These are phyloP conservation scores for Prunus yedoensis DNA, from an alignment of 331 rosid genomes.

Conservation along the genomic window DNA sequence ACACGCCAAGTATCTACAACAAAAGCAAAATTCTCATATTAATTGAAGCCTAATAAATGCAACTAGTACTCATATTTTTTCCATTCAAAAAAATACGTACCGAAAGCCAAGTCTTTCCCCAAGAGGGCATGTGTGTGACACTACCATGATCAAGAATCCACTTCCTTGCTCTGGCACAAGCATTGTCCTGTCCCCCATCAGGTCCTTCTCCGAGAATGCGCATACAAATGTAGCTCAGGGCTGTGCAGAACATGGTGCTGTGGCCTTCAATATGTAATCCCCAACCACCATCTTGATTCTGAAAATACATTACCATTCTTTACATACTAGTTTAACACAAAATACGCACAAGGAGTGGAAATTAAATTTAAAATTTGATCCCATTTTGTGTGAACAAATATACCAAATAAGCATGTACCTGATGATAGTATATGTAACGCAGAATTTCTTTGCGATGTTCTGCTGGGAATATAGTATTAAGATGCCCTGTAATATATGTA, in stretches of 20 bases:
- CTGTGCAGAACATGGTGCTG: conserved; percentile 1
- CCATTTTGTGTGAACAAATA: too few relatives aligned
- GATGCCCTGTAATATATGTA: too few relatives aligned
- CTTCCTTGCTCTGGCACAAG: conserved; percentile 18
- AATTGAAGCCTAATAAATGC: too few relatives aligned
- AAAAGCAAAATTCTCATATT: background rate
- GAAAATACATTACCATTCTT: too few relatives aligned
- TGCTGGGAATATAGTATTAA: too few relatives aligned
- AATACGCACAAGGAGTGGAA: too few relatives aligned
- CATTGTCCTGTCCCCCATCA: conserved; percentile 1
- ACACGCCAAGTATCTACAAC: too few relatives aligned
- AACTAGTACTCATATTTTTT: background rate
- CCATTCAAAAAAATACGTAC: conserved; percentile 6
- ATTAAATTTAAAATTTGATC: too few relatives aligned
- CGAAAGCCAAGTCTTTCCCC: conserved; percentile 38
- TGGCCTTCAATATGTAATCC: background rate
- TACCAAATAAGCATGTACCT: too few relatives aligned
- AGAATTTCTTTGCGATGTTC: too few relatives aligned
- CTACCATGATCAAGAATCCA: conserved; percentile 31
- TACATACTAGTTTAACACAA: too few relatives aligned
- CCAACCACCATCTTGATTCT: background rate
- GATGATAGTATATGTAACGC: too few relatives aligned
- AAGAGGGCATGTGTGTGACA: conserved; percentile 33
- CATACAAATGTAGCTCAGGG: background rate
- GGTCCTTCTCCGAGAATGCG: background rate